A percentile compares a stretch with the other conserved stretches of the same genome.
These are phyloP conservation scores for Zoysia japonica DNA, from an alignment of 176 grass and related monocot species.

Conservation along the genomic window DNA sequence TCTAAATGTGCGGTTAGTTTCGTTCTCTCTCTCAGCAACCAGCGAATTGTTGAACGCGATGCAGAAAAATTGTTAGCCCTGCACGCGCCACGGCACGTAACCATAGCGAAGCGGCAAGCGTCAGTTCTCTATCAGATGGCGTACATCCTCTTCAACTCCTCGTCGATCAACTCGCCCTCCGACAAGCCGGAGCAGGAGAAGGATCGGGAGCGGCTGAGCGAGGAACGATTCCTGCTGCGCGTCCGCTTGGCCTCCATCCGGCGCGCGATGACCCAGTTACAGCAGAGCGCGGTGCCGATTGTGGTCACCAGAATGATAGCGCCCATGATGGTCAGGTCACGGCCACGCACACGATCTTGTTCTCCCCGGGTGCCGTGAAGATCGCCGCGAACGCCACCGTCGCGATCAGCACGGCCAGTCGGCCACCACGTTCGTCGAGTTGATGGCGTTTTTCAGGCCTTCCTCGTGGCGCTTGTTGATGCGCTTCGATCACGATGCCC, in stretches of 20 bases:
- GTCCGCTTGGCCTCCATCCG: slow-evolving; percentile 68
- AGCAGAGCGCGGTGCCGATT: slow-evolving; percentile 78
- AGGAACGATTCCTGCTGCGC: slow-evolving; percentile 50
- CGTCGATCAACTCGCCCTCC: slow-evolving; percentile 57
- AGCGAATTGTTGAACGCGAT: not conserved
- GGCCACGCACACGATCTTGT: slow-evolving; percentile 98
- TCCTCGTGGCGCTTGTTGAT: slow-evolving; percentile 90
- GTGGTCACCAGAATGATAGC: slow-evolving; percentile 71
- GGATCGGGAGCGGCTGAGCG: slow-evolving; percentile 54
- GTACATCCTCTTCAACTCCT: slow-evolving; percentile 91
- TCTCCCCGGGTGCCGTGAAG: slow-evolving; percentile 89
- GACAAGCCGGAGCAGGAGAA: slow-evolving; percentile 58
- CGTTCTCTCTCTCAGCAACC: not conserved
- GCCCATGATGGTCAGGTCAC: slow-evolving; percentile 75
- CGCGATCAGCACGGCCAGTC: slow-evolving; percentile 67
- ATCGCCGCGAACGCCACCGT: slow-evolving; percentile 96
- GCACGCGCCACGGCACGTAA: not conserved
- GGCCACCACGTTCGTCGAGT: slow-evolving; percentile 83
- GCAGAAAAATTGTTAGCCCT: not conserved
- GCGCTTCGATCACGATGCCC: slow-evolving; percentile 58
- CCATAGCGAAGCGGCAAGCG: no score
- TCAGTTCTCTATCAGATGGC: slow-evolving; percentile 46
- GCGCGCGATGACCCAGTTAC: slow-evolving; percentile 69
- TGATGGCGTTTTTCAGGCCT: slow-evolving; percentile 95
- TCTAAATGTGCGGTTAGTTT: not conserved